These are phyloP conservation scores for Taphrina wiesneri DNA, from an alignment of 1,139 yeast genomes.

Conservation along the genomic window DNA sequence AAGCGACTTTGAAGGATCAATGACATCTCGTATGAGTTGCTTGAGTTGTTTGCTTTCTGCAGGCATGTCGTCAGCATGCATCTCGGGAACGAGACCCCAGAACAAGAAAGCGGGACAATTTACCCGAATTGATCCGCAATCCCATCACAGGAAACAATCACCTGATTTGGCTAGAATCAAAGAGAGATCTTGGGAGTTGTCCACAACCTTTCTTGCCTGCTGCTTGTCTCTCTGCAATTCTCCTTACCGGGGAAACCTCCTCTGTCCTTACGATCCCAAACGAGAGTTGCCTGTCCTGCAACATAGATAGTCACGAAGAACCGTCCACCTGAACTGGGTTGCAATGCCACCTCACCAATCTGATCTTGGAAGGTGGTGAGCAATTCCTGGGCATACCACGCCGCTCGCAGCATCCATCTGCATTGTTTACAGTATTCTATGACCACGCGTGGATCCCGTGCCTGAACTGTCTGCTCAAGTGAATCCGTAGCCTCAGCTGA, in stretches of 20 bases:
- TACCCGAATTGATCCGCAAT: not conserved
- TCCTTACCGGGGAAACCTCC: slow-evolving; percentile 59
- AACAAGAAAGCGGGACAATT: not conserved
- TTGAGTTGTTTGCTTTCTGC: slow-evolving; percentile 60
- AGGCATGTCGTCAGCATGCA: not conserved
- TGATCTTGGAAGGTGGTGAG: slow-evolving; percentile 59
- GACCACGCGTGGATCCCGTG: slow-evolving; percentile 18
- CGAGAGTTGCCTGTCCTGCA: slow-evolving; percentile 40
- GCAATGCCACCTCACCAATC: slow-evolving; percentile 57
- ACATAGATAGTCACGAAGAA: slow-evolving; percentile 51
- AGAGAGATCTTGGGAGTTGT: no score
- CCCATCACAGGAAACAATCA: no score
- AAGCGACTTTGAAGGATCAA: slow-evolving; percentile 52
- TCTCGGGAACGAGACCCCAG: not conserved
- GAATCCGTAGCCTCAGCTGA: not conserved
- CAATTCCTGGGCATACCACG: slow-evolving; percentile 65
- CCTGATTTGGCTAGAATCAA: no score
- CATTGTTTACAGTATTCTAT: slow-evolving; percentile 45
- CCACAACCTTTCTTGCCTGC: not conserved
- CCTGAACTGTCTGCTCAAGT: not conserved
- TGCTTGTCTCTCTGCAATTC: not conserved
- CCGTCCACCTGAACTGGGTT: slow-evolving; percentile 58
- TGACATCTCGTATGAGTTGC: slow-evolving; percentile 54
- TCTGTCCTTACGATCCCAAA: slow-evolving; percentile 59
- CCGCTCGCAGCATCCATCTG: slow-evolving; percentile 66